Evolutionary conservation across 306 rosid species (phyloP).

Genomic region (cucumber (Cucumis sativus)): DNA sequence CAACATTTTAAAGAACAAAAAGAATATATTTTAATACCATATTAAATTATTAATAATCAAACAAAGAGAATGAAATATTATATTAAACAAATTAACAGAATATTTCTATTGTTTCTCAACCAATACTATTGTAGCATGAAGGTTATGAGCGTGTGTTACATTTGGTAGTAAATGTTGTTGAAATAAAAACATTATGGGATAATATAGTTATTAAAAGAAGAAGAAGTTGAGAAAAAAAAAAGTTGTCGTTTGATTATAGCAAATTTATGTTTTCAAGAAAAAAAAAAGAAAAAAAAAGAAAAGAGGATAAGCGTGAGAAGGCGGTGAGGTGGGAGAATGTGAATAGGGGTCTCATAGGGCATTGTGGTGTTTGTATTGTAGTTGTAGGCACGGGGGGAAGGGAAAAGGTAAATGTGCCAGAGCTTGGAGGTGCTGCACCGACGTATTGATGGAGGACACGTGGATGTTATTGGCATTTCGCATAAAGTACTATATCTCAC

Average conservation of each 20-base stretch:
- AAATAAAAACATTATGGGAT: background rate
- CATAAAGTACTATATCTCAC: background rate
- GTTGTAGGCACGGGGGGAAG: background rate
- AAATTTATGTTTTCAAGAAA: background rate
- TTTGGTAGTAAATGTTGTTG: background rate
- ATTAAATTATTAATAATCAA: too few species aligned
- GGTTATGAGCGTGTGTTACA: too few species aligned
- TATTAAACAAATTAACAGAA: too few species aligned
- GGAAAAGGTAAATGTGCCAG: conserved; percentile 13
- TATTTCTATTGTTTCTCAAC: too few species aligned
- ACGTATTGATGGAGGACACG: conserved; percentile 40
- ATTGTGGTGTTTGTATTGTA: background rate
- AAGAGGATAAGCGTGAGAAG: conserved; percentile 5
- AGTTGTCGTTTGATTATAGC: background rate
- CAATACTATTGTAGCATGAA: too few species aligned
- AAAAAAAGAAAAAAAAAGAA: background rate
- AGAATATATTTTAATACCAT: too few species aligned
- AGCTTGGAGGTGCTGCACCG: conserved; percentile 14
- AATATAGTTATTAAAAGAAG: background rate
- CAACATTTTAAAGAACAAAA: too few species aligned
- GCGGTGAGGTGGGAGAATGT: background rate
- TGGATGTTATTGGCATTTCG: conserved; percentile 2
- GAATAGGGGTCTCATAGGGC: background rate
- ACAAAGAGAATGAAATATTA: too few species aligned
- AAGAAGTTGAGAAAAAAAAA: too few species aligned